Evolutionary conservation across 768 basidiomycete genomes (phyloP).

Genomic region (Megacollybia marginata): DNA sequence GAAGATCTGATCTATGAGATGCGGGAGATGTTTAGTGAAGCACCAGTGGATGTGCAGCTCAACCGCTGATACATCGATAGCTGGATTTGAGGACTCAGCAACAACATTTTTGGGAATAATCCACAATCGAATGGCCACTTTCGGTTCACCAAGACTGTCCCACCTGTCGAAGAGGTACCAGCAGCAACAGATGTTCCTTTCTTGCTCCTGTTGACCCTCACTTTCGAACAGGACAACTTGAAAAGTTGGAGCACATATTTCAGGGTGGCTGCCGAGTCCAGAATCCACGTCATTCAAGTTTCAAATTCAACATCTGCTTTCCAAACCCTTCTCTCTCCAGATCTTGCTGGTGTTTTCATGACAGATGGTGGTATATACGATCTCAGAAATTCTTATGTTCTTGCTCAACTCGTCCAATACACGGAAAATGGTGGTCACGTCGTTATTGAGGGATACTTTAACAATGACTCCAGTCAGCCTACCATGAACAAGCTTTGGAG

Average conservation of each 20-base stretch:
- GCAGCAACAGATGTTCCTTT: too few relatives aligned
- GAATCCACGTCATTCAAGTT: background rate
- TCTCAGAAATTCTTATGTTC: background rate
- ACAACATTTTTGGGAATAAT: too few relatives aligned
- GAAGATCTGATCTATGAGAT: too few relatives aligned
- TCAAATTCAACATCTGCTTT: background rate
- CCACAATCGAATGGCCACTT: too few relatives aligned
- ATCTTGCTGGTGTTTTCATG: background rate
- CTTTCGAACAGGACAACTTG: too few relatives aligned
- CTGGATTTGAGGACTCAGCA: too few relatives aligned
- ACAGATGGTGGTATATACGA: background rate
- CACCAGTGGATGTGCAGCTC: too few relatives aligned
- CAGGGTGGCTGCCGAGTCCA: background rate
- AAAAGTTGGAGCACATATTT: background rate
- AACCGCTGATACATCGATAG: too few relatives aligned
- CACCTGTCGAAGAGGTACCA: too few relatives aligned
- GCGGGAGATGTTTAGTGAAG: too few relatives aligned
- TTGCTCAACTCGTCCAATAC: background rate
- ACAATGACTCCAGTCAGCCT: background rate
- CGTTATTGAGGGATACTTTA: background rate
- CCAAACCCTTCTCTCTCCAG: background rate
- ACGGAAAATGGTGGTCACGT: background rate
- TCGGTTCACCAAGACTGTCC: too few relatives aligned
- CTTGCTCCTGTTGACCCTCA: too few relatives aligned
- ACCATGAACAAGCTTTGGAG: background rate